Evolutionary conservation across 2,329 filamentous ascomycete genomes (phyloP).

Genomic region (Ophiostoma populinum): DNA sequence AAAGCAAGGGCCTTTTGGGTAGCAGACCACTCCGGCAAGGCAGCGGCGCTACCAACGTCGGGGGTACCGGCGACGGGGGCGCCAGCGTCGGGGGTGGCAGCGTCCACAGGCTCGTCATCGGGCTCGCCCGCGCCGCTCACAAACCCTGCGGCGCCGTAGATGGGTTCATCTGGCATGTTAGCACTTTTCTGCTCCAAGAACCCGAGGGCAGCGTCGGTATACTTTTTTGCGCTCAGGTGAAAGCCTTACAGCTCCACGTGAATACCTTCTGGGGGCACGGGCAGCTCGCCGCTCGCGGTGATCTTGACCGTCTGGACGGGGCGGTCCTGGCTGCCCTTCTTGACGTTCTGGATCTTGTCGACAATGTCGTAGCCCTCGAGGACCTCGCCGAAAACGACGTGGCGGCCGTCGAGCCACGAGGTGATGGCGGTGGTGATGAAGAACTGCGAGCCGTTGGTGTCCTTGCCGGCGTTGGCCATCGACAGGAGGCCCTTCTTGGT

Average conservation of each 20-base stretch:
- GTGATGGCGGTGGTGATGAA: conserved; percentile 78
- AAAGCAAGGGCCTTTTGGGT: conserved; percentile 34
- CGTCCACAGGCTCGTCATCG: not conserved
- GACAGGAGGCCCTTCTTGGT: conserved; percentile 66
- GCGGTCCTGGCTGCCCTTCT: conserved; percentile 50
- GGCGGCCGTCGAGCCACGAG: conserved; percentile 66
- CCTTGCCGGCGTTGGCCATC: conserved; percentile 72
- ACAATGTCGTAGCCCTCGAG: conserved; percentile 72
- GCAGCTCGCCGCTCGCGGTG: conserved; percentile 66
- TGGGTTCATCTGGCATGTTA: not conserved
- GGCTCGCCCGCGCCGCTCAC: conserved; percentile 1
- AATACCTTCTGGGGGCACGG: conserved; percentile 81
- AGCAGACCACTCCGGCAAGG: conserved; percentile 25
- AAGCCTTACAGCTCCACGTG: conserved; percentile 58
- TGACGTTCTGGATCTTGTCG: conserved; percentile 57
- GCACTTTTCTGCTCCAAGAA: not conserved
- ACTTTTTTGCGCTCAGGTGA: not conserved
- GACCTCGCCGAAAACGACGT: conserved; percentile 81
- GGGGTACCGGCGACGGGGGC: not conserved
- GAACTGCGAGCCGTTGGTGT: conserved; percentile 82
- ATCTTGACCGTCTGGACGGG: conserved; percentile 57
- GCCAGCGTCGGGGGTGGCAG: not conserved
- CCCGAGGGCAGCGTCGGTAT: not conserved
- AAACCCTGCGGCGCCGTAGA: not conserved
- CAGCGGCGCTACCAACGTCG: not conserved